phyloP scores from a whole-genome alignment of 2,329 filamentous ascomycete genomes.

The Ophiostoma sp. region DNA sequence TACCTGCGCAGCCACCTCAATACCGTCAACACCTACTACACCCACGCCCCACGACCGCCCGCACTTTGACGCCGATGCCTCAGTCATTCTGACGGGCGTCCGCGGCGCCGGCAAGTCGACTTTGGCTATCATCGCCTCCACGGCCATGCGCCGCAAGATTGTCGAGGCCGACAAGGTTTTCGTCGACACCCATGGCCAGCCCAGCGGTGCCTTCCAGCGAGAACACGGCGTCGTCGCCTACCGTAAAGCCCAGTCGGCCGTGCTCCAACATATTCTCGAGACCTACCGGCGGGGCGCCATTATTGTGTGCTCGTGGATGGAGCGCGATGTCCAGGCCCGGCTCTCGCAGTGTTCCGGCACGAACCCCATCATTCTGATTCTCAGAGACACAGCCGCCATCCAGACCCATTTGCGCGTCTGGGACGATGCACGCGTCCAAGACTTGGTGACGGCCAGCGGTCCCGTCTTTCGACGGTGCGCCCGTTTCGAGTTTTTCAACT shows the following conservation, averaged over 20 bases:
- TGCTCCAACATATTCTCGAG: conserved; percentile 61
- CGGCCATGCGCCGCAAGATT: conserved; percentile 63
- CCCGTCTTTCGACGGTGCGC: conserved; percentile 61
- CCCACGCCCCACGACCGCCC: not conserved
- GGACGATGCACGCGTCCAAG: conserved; percentile 49
- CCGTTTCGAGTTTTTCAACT: conserved; percentile 71
- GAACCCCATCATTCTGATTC: conserved; percentile 68
- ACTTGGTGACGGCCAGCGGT: conserved; percentile 56
- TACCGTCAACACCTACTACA: not conserved
- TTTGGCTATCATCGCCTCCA: conserved; percentile 69
- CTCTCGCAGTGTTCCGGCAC: conserved; percentile 61
- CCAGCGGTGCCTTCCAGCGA: conserved; percentile 60
- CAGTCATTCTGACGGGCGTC: conserved; percentile 70
- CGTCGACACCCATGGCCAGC: conserved; percentile 61
- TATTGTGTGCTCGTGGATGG: conserved; percentile 68
- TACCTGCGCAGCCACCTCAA: not conserved
- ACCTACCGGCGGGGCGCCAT: conserved; percentile 61
- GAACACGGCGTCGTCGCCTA: conserved; percentile 62
- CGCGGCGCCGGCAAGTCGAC: conserved; percentile 71
- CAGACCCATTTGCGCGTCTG: conserved; percentile 51
- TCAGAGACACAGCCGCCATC: conserved; percentile 64
- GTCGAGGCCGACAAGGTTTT: conserved; percentile 69
- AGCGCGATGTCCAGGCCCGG: conserved; percentile 57
- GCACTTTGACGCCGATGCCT: conserved; percentile 60
- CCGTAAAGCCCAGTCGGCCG: conserved; percentile 60